Percentiles rank a stretch among this genome's conserved stretches.
These are phyloP conservation scores for Chamaecrista fasciculata DNA, from an alignment of 306 rosid species.

Conservation along the genomic window DNA sequence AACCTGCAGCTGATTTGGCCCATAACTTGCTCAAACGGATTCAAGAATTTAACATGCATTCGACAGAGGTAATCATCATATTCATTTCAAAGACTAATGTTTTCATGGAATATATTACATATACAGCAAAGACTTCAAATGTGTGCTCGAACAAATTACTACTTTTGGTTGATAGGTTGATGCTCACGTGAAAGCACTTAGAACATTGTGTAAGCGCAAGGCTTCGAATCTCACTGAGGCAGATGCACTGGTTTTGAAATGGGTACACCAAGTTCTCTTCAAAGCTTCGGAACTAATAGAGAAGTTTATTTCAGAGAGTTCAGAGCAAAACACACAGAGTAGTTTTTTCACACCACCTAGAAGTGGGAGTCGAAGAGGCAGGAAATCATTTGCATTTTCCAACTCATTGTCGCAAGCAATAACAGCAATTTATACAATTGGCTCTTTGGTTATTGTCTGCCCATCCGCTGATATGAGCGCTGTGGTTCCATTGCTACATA, in stretches of 20 bases:
- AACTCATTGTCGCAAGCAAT: slow-evolving; percentile 58
- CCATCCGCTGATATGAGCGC: slow-evolving; percentile 60
- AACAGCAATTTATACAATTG: slow-evolving; percentile 79
- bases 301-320: slow-evolving; percentile 51
- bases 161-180: slow-evolving; percentile 58
- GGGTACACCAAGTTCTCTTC: slow-evolving; percentile 55
- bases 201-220: slow-evolving; percentile 76
- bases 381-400: slow-evolving; percentile 42
- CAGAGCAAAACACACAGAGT: slow-evolving; percentile 34
- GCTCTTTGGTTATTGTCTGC: slow-evolving; percentile 74
- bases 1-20: slow-evolving; percentile 83
- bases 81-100: slow-evolving; percentile 4
- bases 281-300: slow-evolving; percentile 61
- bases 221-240: slow-evolving; percentile 54
- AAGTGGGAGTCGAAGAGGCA: slow-evolving; percentile 54
- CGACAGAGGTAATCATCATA: slow-evolving; percentile 69
- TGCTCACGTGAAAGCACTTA: slow-evolving; percentile 87
- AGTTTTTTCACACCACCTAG: slow-evolving; percentile 62
- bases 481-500: slow-evolving; percentile 60
- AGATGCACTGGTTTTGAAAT: slow-evolving; percentile 56
- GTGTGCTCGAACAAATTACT: slow-evolving; percentile 17
- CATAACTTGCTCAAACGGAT: slow-evolving; percentile 70
- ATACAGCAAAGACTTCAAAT: neutral
- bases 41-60: slow-evolving; percentile 79
- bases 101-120: neutral